Evolutionary conservation across 1,139 yeast species (phyloP).

Genomic region (Trichomonascaceae sp.): DNA sequence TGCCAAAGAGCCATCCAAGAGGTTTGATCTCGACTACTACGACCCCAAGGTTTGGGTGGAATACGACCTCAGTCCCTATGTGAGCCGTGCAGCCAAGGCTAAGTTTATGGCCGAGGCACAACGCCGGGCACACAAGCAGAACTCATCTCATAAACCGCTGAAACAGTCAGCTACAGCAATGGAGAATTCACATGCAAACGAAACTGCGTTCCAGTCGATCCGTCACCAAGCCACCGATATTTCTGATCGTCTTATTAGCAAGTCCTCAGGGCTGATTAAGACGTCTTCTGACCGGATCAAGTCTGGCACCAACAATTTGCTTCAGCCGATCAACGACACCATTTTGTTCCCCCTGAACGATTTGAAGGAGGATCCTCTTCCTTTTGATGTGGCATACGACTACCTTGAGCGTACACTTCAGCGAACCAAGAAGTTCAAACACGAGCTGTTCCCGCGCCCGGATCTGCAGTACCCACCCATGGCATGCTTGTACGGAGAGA

Average conservation of each 20-base stretch:
- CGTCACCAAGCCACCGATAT: neutral
- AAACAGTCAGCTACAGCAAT: neutral
- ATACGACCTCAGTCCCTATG: slow-evolving; percentile 64
- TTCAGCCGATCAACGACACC: too few species aligned
- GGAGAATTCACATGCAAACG: neutral
- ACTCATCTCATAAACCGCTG: neutral
- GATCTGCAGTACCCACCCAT: slow-evolving; percentile 60
- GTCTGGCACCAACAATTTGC: neutral
- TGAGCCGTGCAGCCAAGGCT: slow-evolving; percentile 27
- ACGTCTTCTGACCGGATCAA: neutral
- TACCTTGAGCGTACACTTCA: slow-evolving; percentile 52
- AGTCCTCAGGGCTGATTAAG: neutral
- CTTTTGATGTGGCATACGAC: slow-evolving; percentile 50
- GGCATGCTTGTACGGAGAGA: slow-evolving; percentile 67
- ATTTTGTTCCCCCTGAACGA: slow-evolving; percentile 1
- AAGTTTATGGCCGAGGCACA: slow-evolving; percentile 4
- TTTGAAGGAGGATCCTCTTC: slow-evolving; percentile 9
- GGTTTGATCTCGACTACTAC: slow-evolving; percentile 60
- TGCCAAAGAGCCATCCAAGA: slow-evolving; percentile 36
- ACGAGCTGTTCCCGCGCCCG: slow-evolving; percentile 43
- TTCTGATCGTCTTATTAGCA: neutral
- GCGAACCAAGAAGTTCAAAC: slow-evolving; percentile 44
- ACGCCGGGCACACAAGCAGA: slow-evolving; percentile 5
- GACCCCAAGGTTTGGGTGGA: slow-evolving; percentile 72
- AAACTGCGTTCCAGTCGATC: neutral